Percentiles rank a stretch among this genome's conserved stretches.
Conservation (phyloP, 2,329 filamentous ascomycete genomes). For the Verticillium nonalfalfae region DNA sequence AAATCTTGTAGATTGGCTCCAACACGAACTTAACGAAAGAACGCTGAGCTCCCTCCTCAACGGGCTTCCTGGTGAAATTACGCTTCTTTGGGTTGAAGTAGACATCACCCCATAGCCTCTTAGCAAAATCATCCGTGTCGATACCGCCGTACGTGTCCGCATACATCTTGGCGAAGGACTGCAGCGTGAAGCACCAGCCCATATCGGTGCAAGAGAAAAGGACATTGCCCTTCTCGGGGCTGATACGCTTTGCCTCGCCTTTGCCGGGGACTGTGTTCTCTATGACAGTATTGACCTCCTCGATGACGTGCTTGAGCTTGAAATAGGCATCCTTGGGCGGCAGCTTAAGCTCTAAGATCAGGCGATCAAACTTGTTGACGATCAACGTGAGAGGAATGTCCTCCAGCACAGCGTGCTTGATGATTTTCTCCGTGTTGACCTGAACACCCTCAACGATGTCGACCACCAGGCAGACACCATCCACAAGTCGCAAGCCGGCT, state of each 20-base stretch:
- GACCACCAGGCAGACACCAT: constrained; percentile 88
- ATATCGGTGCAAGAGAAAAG: constrained; percentile 89
- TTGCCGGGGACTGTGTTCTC: constrained; percentile 78
- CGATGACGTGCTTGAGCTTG: constrained; percentile 97
- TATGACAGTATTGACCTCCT: constrained; percentile 95
- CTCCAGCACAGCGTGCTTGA: constrained; percentile 89
- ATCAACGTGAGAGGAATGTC: constrained; percentile 84
- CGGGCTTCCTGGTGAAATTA: constrained; percentile 81
- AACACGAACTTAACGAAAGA: constrained; percentile 93
- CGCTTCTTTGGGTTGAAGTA: constrained; percentile 90
- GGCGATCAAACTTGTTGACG: constrained; percentile 94
- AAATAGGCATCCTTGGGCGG: constrained; percentile 96
- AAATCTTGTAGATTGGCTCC: constrained; percentile 97
- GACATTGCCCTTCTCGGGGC: constrained; percentile 97
- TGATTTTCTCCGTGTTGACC: constrained; percentile 93
- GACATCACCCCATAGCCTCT: constrained; percentile 89
- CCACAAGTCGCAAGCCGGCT: constrained; percentile 75
- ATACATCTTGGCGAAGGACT: constrained; percentile 95
- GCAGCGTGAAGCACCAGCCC: constrained; percentile 94
- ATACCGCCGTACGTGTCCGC: constrained; percentile 79
- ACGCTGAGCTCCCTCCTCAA: constrained; percentile 73
- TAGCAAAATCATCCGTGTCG: constrained; percentile 75
- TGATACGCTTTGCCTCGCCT: constrained; percentile 74
- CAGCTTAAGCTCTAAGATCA: constrained; percentile 90
- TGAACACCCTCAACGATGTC: constrained; percentile 99